phyloP scores from a whole-genome alignment of 1,284 basidiomycete species.

The Austroboletus rostrupii region DNA sequence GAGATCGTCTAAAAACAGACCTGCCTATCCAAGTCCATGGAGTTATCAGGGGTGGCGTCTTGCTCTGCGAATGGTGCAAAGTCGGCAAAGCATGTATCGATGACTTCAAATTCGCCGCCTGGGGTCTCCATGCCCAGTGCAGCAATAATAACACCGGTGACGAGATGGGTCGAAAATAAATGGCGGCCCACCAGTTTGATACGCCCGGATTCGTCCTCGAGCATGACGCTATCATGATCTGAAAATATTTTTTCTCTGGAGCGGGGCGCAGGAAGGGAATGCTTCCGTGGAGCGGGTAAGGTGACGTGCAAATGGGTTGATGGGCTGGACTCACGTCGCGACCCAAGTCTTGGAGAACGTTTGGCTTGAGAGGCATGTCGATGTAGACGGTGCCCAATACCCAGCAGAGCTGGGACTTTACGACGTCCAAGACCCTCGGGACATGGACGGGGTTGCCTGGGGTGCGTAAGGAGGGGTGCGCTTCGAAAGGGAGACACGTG shows the following conservation, averaged over 20 bases:
- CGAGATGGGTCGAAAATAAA: slow-evolving; percentile 54
- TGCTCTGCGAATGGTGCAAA: slow-evolving; percentile 53
- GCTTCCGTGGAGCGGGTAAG: slow-evolving; percentile 43
- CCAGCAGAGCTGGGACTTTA: slow-evolving; percentile 82
- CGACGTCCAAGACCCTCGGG: slow-evolving; percentile 84
- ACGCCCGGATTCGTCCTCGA: slow-evolving; percentile 95
- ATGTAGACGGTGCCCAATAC: slow-evolving; percentile 95
- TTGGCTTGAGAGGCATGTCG: slow-evolving; percentile 97
- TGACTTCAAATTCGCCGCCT: slow-evolving; percentile 89
- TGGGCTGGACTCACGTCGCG: slow-evolving; percentile 62
- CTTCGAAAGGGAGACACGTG: slow-evolving; percentile 8
- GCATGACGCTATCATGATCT: slow-evolving; percentile 75
- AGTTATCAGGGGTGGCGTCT: slow-evolving; percentile 31
- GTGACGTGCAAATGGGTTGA: not conserved
- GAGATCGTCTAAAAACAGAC: slow-evolving; percentile 7
- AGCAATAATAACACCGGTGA: slow-evolving; percentile 89
- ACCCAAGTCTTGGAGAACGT: slow-evolving; percentile 92
- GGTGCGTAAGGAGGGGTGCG: slow-evolving; percentile 9
- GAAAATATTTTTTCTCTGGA: slow-evolving; percentile 74
- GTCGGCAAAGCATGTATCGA: slow-evolving; percentile 86
- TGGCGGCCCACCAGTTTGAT: slow-evolving; percentile 82
- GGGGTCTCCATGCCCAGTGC: slow-evolving; percentile 88
- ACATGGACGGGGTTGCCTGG: slow-evolving; percentile 73
- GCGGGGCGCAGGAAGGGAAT: slow-evolving; percentile 84
- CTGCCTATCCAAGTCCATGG: slow-evolving; percentile 48